phyloP scores from a whole-genome alignment of 2,329 filamentous ascomycete genomes.

The Lomentospora prolificans region DNA sequence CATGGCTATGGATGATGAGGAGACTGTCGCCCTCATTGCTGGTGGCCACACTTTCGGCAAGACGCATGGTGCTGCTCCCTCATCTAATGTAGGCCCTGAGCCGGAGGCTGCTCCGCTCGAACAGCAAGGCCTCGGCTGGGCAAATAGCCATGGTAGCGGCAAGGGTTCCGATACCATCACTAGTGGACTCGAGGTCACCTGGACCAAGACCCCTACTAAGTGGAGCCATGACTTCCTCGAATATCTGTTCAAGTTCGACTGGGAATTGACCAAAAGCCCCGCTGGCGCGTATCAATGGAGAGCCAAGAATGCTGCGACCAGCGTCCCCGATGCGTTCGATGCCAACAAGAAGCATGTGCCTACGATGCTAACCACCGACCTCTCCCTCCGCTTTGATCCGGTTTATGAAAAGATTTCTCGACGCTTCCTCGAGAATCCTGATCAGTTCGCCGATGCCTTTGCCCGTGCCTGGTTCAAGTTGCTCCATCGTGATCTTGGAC shows the following conservation, averaged over 20 bases:
- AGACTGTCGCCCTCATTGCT: slow-evolving; percentile 70
- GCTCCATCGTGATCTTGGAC: slow-evolving; percentile 70
- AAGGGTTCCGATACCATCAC: slow-evolving; percentile 67
- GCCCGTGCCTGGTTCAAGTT: slow-evolving; percentile 76
- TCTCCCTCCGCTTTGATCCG: slow-evolving; percentile 62
- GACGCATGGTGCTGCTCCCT: slow-evolving; percentile 63
- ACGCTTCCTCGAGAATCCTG: slow-evolving; percentile 57
- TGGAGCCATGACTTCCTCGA: slow-evolving; percentile 69
- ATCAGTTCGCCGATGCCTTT: slow-evolving; percentile 61
- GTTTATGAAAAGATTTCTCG: slow-evolving; percentile 67
- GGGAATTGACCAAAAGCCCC: slow-evolving; percentile 66
- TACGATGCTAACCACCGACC: slow-evolving; percentile 66
- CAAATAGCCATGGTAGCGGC: slow-evolving; percentile 52
- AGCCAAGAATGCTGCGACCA: slow-evolving; percentile 54
- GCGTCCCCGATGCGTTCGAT: slow-evolving; percentile 65
- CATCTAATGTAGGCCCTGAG: slow-evolving; percentile 57
- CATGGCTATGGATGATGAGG: slow-evolving; percentile 78
- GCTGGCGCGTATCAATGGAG: slow-evolving; percentile 70
- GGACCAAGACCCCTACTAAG: slow-evolving; percentile 66
- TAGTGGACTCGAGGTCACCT: slow-evolving; percentile 67
- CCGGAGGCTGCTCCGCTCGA: slow-evolving; percentile 56
- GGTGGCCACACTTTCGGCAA: slow-evolving; percentile 75
- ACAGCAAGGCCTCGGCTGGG: slow-evolving; percentile 64
- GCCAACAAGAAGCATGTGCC: slow-evolving; percentile 61
- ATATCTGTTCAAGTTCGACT: slow-evolving; percentile 70